Conservation (phyloP, 257 asterid genomes). For the Jacaranda copaia region DNA sequence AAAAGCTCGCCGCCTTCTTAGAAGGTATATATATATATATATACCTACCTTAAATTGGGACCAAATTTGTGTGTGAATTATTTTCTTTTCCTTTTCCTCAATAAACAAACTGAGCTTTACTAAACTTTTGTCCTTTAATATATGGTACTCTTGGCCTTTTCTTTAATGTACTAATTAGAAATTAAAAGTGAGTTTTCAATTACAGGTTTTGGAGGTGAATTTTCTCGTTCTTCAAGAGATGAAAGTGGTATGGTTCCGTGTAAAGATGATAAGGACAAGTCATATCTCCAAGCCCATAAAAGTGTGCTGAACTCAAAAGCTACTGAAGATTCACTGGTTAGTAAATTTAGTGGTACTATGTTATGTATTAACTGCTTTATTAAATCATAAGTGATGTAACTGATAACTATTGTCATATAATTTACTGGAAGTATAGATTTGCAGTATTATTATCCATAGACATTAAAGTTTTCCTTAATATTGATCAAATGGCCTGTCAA, state of each 20-base stretch:
- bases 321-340: slow-evolving; percentile 70
- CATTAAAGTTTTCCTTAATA: too few relatives aligned
- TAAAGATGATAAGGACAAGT: slow-evolving; percentile 37
- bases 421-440: background rate
- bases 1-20: slow-evolving; percentile 58
- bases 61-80: too few relatives aligned
- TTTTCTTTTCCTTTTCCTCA: too few relatives aligned
- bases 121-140: background rate
- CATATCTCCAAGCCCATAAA: slow-evolving; percentile 48
- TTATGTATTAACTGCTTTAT: background rate
- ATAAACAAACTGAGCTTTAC: background rate
- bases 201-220: slow-evolving; percentile 58
- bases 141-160: too few relatives aligned
- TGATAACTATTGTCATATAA: background rate
- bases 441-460: background rate
- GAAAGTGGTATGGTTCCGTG: slow-evolving; percentile 17
- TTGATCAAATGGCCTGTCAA: too few relatives aligned
- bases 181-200: background rate
- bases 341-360: background rate
- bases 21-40: slow-evolving; percentile 45
- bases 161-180: background rate
- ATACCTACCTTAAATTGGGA: too few relatives aligned
- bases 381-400: background rate
- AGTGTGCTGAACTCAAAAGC: slow-evolving; percentile 60
- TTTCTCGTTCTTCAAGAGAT: slow-evolving; percentile 32